Conservation (phyloP, 805 yeast genomes). For the Isabelozyma pseudorhagii region DNA sequence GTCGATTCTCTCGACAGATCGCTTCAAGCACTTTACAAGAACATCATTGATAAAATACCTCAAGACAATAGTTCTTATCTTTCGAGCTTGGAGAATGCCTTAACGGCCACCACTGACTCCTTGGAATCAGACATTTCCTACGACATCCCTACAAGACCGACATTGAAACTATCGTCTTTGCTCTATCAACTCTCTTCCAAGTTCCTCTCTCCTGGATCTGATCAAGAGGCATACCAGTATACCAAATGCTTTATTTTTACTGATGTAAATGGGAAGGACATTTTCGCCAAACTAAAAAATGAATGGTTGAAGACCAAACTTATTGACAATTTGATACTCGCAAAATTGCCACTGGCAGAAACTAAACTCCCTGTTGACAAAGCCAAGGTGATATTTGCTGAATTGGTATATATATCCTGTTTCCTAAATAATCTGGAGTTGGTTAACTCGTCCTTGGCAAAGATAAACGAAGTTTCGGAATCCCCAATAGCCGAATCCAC, state of each 20-base stretch:
- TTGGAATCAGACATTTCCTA: background rate
- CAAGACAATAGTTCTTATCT: slow-evolving; percentile 1
- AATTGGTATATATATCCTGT: slow-evolving; percentile 19
- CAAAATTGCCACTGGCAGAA: background rate
- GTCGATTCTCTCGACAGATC: background rate
- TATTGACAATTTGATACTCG: slow-evolving; percentile 2
- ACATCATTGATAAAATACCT: background rate
- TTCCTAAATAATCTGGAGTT: slow-evolving; percentile 5
- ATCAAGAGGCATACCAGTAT: slow-evolving; percentile 5
- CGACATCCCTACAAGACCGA: slow-evolving; percentile 11
- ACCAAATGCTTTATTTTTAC: slow-evolving; percentile 16
- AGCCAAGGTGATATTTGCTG: slow-evolving; percentile 12
- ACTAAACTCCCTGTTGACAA: background rate
- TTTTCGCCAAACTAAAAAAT: slow-evolving; percentile 26
- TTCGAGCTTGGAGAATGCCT: background rate
- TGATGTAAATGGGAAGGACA: slow-evolving; percentile 9
- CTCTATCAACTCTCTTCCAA: slow-evolving; percentile 15
- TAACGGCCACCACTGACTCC: background rate
- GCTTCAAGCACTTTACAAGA: background rate
- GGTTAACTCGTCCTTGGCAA: background rate
- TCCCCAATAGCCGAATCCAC: slow-evolving; percentile 1
- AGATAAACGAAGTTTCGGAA: slow-evolving; percentile 9
- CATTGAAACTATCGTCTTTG: slow-evolving; percentile 14
- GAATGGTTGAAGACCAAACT: slow-evolving; percentile 23
- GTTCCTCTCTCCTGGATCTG: slow-evolving; percentile 6